phyloP scores from a whole-genome alignment of 768 basidiomycete genomes.

The Boletus rufocinnamomeus region DNA sequence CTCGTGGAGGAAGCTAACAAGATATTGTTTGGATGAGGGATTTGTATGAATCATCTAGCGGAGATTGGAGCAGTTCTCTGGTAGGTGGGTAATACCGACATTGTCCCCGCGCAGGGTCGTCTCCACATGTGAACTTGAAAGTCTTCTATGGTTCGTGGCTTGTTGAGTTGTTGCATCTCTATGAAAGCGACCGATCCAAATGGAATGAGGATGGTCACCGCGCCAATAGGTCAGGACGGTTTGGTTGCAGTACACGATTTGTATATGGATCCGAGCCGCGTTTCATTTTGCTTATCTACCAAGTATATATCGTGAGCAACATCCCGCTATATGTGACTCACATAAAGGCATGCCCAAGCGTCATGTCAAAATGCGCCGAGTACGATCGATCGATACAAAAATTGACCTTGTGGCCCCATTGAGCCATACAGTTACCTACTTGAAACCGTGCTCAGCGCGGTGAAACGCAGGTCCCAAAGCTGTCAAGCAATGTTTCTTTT shows the following conservation, averaged over 20 bases:
- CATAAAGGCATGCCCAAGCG: neutral
- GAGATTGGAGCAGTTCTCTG: neutral
- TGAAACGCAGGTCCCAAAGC: neutral
- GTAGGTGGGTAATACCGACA: neutral
- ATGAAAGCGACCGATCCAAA: neutral
- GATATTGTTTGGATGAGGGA: constrained; percentile 21
- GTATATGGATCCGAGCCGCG: neutral
- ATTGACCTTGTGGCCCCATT: neutral
- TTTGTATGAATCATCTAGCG: neutral
- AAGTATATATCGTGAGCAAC: neutral
- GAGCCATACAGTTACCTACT: neutral
- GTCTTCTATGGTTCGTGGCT: neutral
- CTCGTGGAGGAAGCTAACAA: constrained; percentile 33
- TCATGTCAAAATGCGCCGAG: too few species aligned
- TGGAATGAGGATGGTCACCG: neutral
- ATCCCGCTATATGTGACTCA: neutral
- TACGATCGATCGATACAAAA: neutral
- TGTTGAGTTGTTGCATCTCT: neutral
- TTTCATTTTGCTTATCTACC: neutral
- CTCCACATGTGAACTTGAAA: neutral
- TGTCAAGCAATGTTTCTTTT: neutral
- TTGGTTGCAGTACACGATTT: neutral
- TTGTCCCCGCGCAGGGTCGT: neutral
- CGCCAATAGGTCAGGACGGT: neutral
- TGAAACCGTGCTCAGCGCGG: neutral